Base-by-base conservation (phyloP, 306 rosid genomes). In the Cucumis melo region DNA sequence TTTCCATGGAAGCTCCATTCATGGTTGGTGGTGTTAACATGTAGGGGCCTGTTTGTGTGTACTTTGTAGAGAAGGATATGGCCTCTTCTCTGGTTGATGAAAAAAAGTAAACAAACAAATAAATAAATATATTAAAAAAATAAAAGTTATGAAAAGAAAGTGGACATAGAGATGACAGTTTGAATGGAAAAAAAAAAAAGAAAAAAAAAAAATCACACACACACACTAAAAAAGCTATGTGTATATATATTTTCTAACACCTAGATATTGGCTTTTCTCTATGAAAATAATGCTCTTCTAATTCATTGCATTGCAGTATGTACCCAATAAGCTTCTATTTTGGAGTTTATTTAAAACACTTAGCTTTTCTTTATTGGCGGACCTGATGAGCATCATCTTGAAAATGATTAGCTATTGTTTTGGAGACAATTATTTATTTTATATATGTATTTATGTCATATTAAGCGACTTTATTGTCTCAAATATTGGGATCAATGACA, bases 41-140 rank as follows among this genome's bases (percentile, higher is more conserved):
- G 79, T 78, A 73, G 81, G 84, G 78, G 48, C 81, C 81, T 72
- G 76, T 72, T 72, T 72, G 76, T 72, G 75, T 71, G 76, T 72
- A 72, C 44, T 72, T 71, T 72, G 59, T 48, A 8, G 60, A 72
- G 76, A 72, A 50, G 42, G 21, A 21, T 41, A 23, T 61, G 29
- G 16, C 39, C 2, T 32, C 10, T 66, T 32, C 10, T 66, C 23
- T 10, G n/a, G 29, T 7, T 10, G 1, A 2, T 46, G 53, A 42
- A 5, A 67, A 41, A 20, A 20, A 46, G 24, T 10, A 68, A 68
- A 44, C 39, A 19, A 64, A 29, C 3, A 19, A 5, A 42, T 42
- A 42, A 67, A 68, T 5, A 67, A 67, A 44, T 38, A 38, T 34
- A 32, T 16, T 66, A 0, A 44, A 68, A 50, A 44, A 44, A 50